phyloP scores from a whole-genome alignment of 2,329 filamentous ascomycete genomes.

The Triangularia setosa region DNA sequence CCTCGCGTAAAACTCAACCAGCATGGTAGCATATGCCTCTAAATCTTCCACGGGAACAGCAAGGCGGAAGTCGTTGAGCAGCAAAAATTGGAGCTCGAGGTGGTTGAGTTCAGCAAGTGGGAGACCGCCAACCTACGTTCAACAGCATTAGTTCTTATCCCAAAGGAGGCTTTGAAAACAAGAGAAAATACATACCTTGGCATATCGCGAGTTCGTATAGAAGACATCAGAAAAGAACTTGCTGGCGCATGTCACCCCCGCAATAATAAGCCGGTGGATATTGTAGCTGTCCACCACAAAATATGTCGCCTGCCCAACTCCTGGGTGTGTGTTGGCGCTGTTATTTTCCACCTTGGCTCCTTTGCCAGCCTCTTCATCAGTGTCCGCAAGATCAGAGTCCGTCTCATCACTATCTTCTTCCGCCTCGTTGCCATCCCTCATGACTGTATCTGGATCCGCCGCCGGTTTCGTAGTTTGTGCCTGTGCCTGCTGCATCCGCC shows the following conservation, averaged over 20 bases:
- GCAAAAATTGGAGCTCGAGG: slow-evolving; percentile 89
- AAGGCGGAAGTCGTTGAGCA: slow-evolving; percentile 93
- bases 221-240: slow-evolving; percentile 99
- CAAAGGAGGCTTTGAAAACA: not conserved
- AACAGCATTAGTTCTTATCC: slow-evolving; percentile 18
- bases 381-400: slow-evolving; percentile 19
- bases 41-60: slow-evolving; percentile 92
- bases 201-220: slow-evolving; percentile 98
- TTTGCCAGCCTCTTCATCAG: not conserved
- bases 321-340: slow-evolving; percentile 12
- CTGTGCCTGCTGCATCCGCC: slow-evolving; percentile 32
- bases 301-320: slow-evolving; percentile 44
- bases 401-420: slow-evolving; percentile 43
- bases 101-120: slow-evolving; percentile 92
- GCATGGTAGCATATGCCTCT: slow-evolving; percentile 95
- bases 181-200: slow-evolving; percentile 67
- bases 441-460: slow-evolving; percentile 32
- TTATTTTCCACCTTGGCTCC: not conserved
- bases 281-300: slow-evolving; percentile 99
- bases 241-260: slow-evolving; percentile 95
- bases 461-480: slow-evolving; percentile 12
- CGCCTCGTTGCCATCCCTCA: slow-evolving; percentile 35
- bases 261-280: slow-evolving; percentile 93
- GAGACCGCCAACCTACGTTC: slow-evolving; percentile 77
- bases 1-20: slow-evolving; percentile 94